Evolutionary conservation across 2,329 filamentous ascomycete species (phyloP).

Genomic region (Leptographium lundbergii): DNA sequence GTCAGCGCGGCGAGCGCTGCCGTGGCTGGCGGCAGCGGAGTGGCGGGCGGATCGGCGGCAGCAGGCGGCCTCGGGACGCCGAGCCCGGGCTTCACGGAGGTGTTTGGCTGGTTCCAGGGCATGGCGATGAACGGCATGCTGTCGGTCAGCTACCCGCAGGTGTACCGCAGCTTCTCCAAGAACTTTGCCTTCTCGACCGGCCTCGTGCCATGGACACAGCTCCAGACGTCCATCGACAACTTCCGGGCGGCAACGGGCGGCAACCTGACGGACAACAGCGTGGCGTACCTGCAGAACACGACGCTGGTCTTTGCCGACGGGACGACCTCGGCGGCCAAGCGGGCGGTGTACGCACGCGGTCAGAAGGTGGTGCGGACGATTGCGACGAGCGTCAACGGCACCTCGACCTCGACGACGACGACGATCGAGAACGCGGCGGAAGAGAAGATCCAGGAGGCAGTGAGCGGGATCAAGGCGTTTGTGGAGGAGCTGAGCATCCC

Average conservation of each 20-base stretch:
- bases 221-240: conserved; percentile 72
- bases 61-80: conserved; percentile 43
- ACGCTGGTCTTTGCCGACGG: conserved; percentile 60
- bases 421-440: conserved; percentile 12
- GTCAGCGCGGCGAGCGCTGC: conserved; percentile 54
- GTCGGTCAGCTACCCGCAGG: conserved; percentile 72
- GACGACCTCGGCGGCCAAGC: conserved; percentile 30
- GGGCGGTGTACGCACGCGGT: conserved; percentile 34
- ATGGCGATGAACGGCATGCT: conserved; percentile 96
- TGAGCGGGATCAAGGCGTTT: conserved; percentile 69
- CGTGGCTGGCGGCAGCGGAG: conserved; percentile 23
- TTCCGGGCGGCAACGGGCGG: conserved; percentile 75
- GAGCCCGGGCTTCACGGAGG: conserved; percentile 75
- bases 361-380: conserved; percentile 31
- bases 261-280: conserved; percentile 70
- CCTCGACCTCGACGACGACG: conserved; percentile 10
- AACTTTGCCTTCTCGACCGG: conserved; percentile 92
- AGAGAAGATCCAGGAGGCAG: conserved; percentile 28
- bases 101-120: conserved; percentile 82
- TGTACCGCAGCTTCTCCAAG: conserved; percentile 81
- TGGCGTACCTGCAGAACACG: conserved; percentile 59
- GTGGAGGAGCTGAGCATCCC: conserved; percentile 78
- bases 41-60: conserved; percentile 22
- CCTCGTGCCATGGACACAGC: conserved; percentile 65
- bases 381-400: conserved; percentile 29